A percentile compares a stretch with the other conserved stretches of the same genome.
phyloP scores from a whole-genome alignment of 805 yeast genomes.

The Metschnikowia arizonensis region DNA sequence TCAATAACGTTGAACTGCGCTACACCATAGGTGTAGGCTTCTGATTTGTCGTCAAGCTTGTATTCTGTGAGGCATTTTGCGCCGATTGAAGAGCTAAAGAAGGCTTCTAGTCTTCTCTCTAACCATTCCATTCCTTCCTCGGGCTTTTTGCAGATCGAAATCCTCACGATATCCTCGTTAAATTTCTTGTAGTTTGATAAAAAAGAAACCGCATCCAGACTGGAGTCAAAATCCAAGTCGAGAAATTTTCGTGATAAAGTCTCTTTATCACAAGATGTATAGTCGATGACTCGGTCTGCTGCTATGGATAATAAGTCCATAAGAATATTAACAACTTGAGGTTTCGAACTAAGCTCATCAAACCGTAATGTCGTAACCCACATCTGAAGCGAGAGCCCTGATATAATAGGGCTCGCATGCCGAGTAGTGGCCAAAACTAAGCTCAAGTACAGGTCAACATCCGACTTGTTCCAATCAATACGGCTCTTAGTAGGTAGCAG shows the following conservation, averaged over 20 bases:
- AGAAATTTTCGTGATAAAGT: conserved; percentile 61
- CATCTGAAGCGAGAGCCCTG: conserved; percentile 86
- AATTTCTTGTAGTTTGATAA: conserved; percentile 75
- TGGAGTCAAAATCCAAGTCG: conserved; percentile 84
- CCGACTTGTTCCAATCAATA: conserved; percentile 52
- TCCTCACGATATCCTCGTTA: conserved; percentile 85
- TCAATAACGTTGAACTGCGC: conserved; percentile 85
- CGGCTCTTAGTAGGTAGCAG: conserved; percentile 33
- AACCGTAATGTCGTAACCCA: conserved; percentile 89
- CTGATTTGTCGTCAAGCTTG: conserved; percentile 52
- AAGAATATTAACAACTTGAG: conserved; percentile 51
- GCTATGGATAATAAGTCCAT: conserved; percentile 71
- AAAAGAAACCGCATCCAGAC: conserved; percentile 73
- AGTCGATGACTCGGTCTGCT: conserved; percentile 74
- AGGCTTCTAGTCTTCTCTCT: conserved; percentile 63
- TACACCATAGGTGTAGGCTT: conserved; percentile 70
- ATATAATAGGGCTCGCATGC: conserved; percentile 82
- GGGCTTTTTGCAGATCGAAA: conserved; percentile 82
- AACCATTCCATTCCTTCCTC: conserved; percentile 80
- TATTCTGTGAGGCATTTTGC: conserved; percentile 53
- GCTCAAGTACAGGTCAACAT: conserved; percentile 62
- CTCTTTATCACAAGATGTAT: conserved; percentile 62
- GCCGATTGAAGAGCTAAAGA: conserved; percentile 71
- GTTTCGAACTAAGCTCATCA: conserved; percentile 63
- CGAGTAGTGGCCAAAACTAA: conserved; percentile 76